Evolutionary conservation across 306 rosid genomes (phyloP).

Genomic region (Coriaria nepalensis): DNA sequence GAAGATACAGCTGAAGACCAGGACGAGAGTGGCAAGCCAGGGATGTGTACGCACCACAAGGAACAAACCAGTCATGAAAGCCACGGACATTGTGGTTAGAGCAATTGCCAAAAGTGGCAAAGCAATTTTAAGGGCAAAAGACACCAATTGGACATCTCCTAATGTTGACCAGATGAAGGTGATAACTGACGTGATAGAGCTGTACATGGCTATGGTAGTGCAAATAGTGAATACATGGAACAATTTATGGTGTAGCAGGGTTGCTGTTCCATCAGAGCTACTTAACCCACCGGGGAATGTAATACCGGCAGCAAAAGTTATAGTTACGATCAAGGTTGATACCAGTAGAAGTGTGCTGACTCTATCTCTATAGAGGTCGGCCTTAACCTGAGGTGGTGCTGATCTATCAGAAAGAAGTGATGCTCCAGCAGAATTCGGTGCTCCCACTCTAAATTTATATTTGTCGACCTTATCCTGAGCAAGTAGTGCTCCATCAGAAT

Average conservation of each 20-base stretch:
- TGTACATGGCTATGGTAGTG: slow-evolving; percentile 8
- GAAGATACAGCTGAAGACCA: slow-evolving; percentile 4
- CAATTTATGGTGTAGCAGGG: neutral
- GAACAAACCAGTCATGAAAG: slow-evolving; percentile 23
- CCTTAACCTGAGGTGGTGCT: too few relatives aligned
- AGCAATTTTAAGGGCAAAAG: neutral
- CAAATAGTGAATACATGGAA: slow-evolving; percentile 5
- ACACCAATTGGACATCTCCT: too few relatives aligned
- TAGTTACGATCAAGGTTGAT: neutral
- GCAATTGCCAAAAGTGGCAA: slow-evolving; percentile 19
- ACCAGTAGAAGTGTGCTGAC: neutral
- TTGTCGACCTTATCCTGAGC: too few relatives aligned
- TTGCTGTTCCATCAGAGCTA: neutral
- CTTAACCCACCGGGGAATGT: slow-evolving; percentile 6
- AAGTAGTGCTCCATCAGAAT: too few relatives aligned
- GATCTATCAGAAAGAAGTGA: neutral
- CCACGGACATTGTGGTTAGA: slow-evolving; percentile 12
- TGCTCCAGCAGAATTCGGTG: neutral
- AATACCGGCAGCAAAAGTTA: slow-evolving; percentile 7
- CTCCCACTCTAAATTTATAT: too few relatives aligned
- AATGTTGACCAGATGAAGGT: slow-evolving; percentile 2
- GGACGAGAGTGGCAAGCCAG: slow-evolving; percentile 14
- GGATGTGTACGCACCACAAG: slow-evolving; percentile 8
- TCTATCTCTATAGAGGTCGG: neutral
- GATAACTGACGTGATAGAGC: neutral